Conservation (phyloP, 768 basidiomycete genomes). For the Clavulina sp. region DNA sequence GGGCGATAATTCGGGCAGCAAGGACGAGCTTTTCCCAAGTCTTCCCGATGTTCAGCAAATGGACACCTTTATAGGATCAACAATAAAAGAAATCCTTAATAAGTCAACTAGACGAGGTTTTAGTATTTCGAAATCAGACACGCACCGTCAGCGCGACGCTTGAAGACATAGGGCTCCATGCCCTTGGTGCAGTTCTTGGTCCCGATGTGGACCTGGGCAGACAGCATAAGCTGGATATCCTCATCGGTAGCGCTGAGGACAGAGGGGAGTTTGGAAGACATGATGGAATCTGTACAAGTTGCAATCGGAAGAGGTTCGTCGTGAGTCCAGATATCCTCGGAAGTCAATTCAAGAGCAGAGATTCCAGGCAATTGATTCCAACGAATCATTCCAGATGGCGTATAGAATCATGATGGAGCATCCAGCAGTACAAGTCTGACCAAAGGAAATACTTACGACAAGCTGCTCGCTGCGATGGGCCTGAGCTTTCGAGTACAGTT, state of each 20-base stretch:
- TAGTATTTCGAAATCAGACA: too few relatives aligned
- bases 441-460: too few relatives aligned
- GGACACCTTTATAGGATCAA: constrained; percentile 46
- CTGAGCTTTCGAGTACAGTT: too few relatives aligned
- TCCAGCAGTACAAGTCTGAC: too few relatives aligned
- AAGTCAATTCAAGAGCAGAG: too few relatives aligned
- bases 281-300: too few relatives aligned
- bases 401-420: too few relatives aligned
- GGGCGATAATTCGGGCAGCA: constrained; percentile 92
- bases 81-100: not conserved
- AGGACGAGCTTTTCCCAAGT: constrained; percentile 99
- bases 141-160: constrained; percentile 86
- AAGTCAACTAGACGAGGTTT: constrained; percentile 4
- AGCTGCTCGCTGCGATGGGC: too few relatives aligned
- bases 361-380: too few relatives aligned
- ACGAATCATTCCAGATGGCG: too few relatives aligned
- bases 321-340: too few relatives aligned
- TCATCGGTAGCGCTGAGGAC: constrained; percentile 89
- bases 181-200: constrained; percentile 99
- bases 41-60: constrained; percentile 97
- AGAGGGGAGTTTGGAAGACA: constrained; percentile 86
- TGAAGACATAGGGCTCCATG: constrained; percentile 98
- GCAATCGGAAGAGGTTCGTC: too few relatives aligned
- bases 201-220: constrained; percentile 93
- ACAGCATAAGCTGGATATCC: constrained; percentile 87